Conservation (phyloP, 208 protist genomes). For the Angomonas desouzai region DNA sequence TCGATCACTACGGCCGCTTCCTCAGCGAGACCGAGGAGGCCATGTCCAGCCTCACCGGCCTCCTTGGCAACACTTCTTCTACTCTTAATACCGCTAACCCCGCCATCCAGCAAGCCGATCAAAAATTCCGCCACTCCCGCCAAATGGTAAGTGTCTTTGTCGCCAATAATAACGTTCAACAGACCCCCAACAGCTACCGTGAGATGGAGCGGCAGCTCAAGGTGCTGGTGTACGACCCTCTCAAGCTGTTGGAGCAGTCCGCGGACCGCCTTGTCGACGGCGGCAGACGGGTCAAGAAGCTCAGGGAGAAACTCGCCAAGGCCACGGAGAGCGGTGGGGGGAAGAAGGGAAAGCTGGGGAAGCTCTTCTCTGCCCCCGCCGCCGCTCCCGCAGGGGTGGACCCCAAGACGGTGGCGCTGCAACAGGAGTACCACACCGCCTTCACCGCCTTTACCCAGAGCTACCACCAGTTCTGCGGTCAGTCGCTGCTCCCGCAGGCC, state of each 20-base stretch:
- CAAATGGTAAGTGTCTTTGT: not conserved
- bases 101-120: not conserved
- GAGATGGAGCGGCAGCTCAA: constrained; percentile 5
- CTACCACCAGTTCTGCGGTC: not conserved
- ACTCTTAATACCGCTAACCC: not conserved
- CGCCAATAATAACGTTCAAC: not conserved
- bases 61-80: not conserved
- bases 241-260: not conserved
- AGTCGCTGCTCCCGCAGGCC: not conserved
- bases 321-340: not conserved
- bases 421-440: not conserved
- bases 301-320: not conserved
- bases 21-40: not conserved
- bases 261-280: not conserved
- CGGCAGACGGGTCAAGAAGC: not conserved
- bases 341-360: not conserved
- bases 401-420: not conserved
- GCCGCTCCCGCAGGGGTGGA: not conserved
- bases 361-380: not conserved
- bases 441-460: not conserved
- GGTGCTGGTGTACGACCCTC: not conserved
- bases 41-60: not conserved
- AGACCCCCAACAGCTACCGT: not conserved
- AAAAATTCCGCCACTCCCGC: not conserved
- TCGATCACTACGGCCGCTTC: not conserved